Evolutionary conservation across 176 grass and related monocot genomes (phyloP).

Genomic region (Ampelocalamus luodianensis): DNA sequence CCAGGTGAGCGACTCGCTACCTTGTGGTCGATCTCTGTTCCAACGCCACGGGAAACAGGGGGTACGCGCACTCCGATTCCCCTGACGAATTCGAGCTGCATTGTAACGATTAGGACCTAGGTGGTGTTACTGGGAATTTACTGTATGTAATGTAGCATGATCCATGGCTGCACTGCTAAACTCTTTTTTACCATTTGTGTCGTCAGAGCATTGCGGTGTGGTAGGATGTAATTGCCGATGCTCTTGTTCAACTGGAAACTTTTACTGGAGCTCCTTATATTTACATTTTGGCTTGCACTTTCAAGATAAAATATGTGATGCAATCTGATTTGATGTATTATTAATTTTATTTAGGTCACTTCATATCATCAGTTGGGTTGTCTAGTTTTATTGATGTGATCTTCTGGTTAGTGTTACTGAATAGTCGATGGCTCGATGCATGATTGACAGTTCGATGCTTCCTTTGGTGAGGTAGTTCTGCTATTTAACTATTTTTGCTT

Average conservation of each 20-base stretch:
- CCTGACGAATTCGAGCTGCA: background rate
- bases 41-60: background rate
- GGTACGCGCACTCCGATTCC: background rate
- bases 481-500: background rate
- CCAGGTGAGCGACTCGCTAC: constrained; percentile 37
- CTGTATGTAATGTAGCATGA: background rate
- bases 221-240: background rate
- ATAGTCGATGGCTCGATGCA: background rate
- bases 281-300: background rate
- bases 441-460: background rate
- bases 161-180: background rate
- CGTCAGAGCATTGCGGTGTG: background rate
- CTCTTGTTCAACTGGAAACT: background rate
- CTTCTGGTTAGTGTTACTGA: background rate
- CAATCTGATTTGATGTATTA: background rate
- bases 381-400: constrained; percentile 7
- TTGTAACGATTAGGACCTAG: background rate
- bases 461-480: background rate
- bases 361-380: background rate
- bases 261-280: background rate
- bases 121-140: background rate
- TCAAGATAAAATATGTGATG: background rate
- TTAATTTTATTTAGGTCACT: background rate
- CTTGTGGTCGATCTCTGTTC: background rate
- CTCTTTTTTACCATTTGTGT: background rate